phyloP scores from a whole-genome alignment of 164 flowering plant species.

The Cinnamomum micranthum region DNA sequence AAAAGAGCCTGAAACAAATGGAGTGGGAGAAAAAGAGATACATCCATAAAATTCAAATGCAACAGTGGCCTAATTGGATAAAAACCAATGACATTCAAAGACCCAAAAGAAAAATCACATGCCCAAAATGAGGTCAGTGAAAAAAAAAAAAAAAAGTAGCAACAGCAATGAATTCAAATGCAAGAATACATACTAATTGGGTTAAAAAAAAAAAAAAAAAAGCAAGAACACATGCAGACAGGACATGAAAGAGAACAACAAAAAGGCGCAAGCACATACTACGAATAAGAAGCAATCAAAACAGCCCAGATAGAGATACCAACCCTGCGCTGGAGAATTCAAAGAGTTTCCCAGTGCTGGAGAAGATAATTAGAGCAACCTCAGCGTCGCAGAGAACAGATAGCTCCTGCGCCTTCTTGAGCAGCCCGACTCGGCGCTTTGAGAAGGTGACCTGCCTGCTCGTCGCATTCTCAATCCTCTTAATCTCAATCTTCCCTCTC shows the following conservation, averaged over 20 bases:
- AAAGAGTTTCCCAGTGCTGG: constrained; percentile 73
- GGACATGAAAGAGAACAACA: neutral
- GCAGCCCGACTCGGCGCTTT: constrained; percentile 67
- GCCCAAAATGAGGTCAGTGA: neutral
- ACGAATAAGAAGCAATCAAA: neutral
- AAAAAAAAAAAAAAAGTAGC: too few relatives aligned
- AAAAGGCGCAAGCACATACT: neutral
- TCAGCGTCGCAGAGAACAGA: constrained; percentile 77
- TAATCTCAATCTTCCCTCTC: constrained; percentile 82
- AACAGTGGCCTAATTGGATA: too few relatives aligned
- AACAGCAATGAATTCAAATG: neutral
- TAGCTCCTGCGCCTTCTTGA: constrained; percentile 69
- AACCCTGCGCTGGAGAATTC: constrained; percentile 68
- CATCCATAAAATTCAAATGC: too few relatives aligned
- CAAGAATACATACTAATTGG: neutral
- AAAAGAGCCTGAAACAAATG: too few relatives aligned
- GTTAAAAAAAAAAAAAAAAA: neutral
- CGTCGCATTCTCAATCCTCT: constrained; percentile 72
- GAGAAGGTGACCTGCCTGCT: constrained; percentile 87
- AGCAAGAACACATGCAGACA: neutral
- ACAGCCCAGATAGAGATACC: neutral
- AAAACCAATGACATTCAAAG: too few relatives aligned
- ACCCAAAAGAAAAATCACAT: too few relatives aligned
- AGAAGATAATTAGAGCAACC: constrained; percentile 71
- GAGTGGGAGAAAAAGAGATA: too few relatives aligned